phyloP scores from a whole-genome alignment of 2,329 filamentous ascomycete species.

The Hysterium pulicare region DNA sequence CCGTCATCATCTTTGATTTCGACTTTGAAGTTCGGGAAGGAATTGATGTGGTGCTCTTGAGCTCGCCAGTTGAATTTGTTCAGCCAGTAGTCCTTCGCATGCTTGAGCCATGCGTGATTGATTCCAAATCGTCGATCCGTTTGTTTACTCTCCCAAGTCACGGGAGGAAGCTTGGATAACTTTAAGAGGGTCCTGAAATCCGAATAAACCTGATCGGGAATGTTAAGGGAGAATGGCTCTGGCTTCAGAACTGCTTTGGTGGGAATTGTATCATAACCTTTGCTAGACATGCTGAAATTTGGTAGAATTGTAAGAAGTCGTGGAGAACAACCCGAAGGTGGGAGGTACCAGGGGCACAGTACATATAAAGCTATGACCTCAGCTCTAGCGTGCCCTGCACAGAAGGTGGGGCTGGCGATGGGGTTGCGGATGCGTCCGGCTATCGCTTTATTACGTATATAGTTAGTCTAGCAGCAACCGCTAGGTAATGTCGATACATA shows the following conservation, averaged over 20 bases:
- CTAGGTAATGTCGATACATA: too few relatives aligned
- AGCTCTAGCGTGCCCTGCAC: too few relatives aligned
- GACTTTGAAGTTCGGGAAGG: slow-evolving; percentile 51
- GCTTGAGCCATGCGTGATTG: slow-evolving; percentile 30
- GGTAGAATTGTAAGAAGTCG: too few relatives aligned
- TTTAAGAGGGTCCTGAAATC: slow-evolving; percentile 36
- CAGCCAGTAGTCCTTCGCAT: slow-evolving; percentile 37
- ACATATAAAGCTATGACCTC: too few relatives aligned
- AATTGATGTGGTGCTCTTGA: slow-evolving; percentile 46
- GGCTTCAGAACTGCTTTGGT: neutral
- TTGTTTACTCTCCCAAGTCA: slow-evolving; percentile 26
- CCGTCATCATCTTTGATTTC: slow-evolving; percentile 40
- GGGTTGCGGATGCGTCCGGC: too few relatives aligned
- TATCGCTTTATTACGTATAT: too few relatives aligned
- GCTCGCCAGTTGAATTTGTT: slow-evolving; percentile 37
- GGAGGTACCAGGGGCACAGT: too few relatives aligned
- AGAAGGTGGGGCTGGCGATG: too few relatives aligned
- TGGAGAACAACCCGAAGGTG: too few relatives aligned
- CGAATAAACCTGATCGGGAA: slow-evolving; percentile 30
- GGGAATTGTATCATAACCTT: neutral
- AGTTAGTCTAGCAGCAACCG: too few relatives aligned
- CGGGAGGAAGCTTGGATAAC: slow-evolving; percentile 30
- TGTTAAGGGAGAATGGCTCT: slow-evolving; percentile 27
- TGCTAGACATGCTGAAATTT: slow-evolving; percentile 1
- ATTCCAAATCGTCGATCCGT: slow-evolving; percentile 28